phyloP scores from a whole-genome alignment of 768 basidiomycete genomes.

The Hypholoma sublateritium region DNA sequence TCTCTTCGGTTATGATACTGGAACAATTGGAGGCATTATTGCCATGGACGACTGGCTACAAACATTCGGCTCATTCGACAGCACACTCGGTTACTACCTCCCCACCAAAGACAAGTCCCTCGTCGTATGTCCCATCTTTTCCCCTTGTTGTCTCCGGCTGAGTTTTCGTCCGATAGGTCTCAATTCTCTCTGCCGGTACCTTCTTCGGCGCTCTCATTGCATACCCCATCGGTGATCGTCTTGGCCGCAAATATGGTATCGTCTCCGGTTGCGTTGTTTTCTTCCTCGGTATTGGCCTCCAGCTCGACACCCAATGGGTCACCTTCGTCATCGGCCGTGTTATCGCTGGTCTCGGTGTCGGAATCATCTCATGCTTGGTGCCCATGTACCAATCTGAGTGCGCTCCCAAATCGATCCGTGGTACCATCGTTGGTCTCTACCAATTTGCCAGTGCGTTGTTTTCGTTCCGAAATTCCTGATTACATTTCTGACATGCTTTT shows the following conservation, averaged over 20 bases:
- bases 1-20: conserved; percentile 72
- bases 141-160: no score
- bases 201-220: conserved; percentile 67
- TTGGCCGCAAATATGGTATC: conserved; percentile 60
- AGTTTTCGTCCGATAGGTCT: conserved; percentile 18
- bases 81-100: conserved; percentile 26
- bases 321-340: conserved; percentile 27
- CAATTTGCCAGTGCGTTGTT: conserved; percentile 50
- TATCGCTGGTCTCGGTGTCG: conserved; percentile 70
- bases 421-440: conserved; percentile 61
- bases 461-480: neutral
- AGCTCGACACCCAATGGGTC: conserved; percentile 43
- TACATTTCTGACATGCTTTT: neutral
- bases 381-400: conserved; percentile 45
- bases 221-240: conserved; percentile 32
- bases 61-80: conserved; percentile 37
- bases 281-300: conserved; percentile 59
- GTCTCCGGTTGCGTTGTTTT: conserved; percentile 57
- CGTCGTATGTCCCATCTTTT: conserved; percentile 21
- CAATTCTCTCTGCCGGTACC: conserved; percentile 79
- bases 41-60: conserved; percentile 56
- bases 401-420: conserved; percentile 69
- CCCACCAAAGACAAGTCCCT: conserved; percentile 45
- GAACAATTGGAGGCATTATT: conserved; percentile 72
- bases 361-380: conserved; percentile 58